Evolutionary conservation across 164 flowering plant genomes (phyloP), one percentile per base, ranked within the genome.

Genomic region (Protea cynaroides): DNA sequence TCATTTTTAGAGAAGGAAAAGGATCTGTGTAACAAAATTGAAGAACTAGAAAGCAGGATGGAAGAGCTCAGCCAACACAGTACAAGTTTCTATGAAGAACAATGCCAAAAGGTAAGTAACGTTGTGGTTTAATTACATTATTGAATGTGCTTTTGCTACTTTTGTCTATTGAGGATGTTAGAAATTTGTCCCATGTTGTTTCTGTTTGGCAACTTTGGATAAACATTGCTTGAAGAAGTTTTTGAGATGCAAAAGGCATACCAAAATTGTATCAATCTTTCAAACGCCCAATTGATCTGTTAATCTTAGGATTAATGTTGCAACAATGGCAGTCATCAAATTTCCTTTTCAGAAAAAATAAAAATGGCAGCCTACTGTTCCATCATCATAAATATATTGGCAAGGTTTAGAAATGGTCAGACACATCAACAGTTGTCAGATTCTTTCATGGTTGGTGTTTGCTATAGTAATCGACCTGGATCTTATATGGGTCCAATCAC

Each of bases 1-100:
- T 61, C 80, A 44, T 92, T 85, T 75, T 57, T 81, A 50, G 84
- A 84, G 72, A 89, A 83, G 79, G 98, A 92, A 71, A 85, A 74
- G 66, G 91, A 85, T 59, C 86, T 87, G 56, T 61, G 58, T 11
- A 71, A 69, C 62, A 85, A 68, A 69, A 85, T 89, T 51, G 82
- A 78, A 61, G 90, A 92, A 76, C 70, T 92, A 23, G 83, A 82
- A 68, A 73, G 63, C 62, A 70, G 71, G 65, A 36, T 84, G 58
- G 77, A 76, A 53, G 89, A 77, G 55, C 79, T 82, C 58, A 64
- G 58, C 61, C 83, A 76, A 47, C 72, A 22, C 29, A 73, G 71
- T 66, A 29, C 51, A 65, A 64, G 61, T 23, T 61, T 62, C 34
- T 69, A 36, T 67, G 75, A 76, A 38, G 23, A 72, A n/a, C 65